A percentile compares a stretch with the other conserved stretches of the same genome.
Evolutionary conservation across 2,329 filamentous ascomycete genomes (phyloP).

Genomic region (Neofusicoccum kwambonambiense): DNA sequence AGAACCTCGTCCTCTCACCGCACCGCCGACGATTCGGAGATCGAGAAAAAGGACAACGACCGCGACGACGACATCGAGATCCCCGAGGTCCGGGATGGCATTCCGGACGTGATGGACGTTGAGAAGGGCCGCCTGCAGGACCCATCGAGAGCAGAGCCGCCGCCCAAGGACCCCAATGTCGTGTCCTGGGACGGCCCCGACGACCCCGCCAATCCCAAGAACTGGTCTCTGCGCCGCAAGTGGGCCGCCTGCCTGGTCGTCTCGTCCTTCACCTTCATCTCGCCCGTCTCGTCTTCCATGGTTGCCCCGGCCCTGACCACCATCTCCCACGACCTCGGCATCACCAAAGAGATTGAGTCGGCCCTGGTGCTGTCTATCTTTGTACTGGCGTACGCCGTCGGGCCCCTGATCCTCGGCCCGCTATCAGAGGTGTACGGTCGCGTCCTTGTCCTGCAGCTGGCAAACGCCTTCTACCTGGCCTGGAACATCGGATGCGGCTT

Average conservation of each 20-base stretch:
- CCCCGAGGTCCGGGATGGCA: conserved; percentile 30
- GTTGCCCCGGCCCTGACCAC: conserved; percentile 33
- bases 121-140: conserved; percentile 27
- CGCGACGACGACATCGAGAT: conserved; percentile 20
- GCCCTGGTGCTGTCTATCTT: conserved; percentile 38
- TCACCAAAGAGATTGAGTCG: conserved; percentile 29
- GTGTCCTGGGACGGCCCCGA: conserved; percentile 47
- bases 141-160: conserved; percentile 29
- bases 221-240: conserved; percentile 45
- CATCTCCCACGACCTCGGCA: conserved; percentile 33
- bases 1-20: neutral
- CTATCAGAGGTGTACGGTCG: conserved; percentile 38
- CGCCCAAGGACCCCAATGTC: conserved; percentile 32
- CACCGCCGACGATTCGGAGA: conserved; percentile 20
- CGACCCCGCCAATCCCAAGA: conserved; percentile 48
- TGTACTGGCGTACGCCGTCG: conserved; percentile 37
- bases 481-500: conserved; percentile 44
- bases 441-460: conserved; percentile 32
- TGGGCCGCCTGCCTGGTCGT: conserved; percentile 48
- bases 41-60: conserved; percentile 22
- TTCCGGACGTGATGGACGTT: conserved; percentile 32
- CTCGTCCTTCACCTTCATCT: conserved; percentile 40
- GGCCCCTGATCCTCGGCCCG: conserved; percentile 36
- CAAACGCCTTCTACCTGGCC: conserved; percentile 34
- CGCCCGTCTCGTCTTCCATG: conserved; percentile 40